Base-by-base conservation (phyloP, 75 land plant species). In the Isoetes taiwanensis region DNA sequence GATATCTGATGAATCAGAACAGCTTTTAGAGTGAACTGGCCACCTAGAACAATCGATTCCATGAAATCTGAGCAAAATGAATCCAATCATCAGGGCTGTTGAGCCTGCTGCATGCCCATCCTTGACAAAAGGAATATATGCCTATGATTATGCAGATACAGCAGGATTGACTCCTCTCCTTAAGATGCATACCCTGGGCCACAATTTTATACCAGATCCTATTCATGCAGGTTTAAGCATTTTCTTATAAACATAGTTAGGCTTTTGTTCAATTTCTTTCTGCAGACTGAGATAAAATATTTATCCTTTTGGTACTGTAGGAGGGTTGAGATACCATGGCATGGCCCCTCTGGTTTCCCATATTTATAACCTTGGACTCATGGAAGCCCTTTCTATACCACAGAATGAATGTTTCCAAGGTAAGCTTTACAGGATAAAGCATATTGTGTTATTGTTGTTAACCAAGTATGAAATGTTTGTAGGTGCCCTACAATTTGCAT, bases 181-280 rank as follows among this genome's bases (percentile, higher is more conserved):
- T 74, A 89, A 89, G 73, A 89, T 89, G 96, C 96, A 89, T 41
- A 82, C 96, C 14, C 91, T 89, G 40, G 96, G 96, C 3, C 96
- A 89, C 64, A 83, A 85, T 54, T 89, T 89, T 59, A 65, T 89
- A 53, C 96, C 96, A 30, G 96, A 89, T 31, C 96, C 96, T n/a
- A 89, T 89, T 40, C 96, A 89, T 71, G 91, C 96, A 61, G 95
- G 95, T 81, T n/a, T n/a, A n/a, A n/a, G n/a, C n/a, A n/a, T n/a
- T n/a, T n/a, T n/a, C n/a, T n/a, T n/a, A n/a, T n/a, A n/a, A n/a
- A n/a, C n/a, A n/a, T n/a, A n/a, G n/a, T n/a, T n/a, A n/a, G n/a
- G n/a, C n/a, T n/a, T n/a, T n/a, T n/a, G n/a, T n/a, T n/a, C n/a
- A n/a, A n/a, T n/a, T n/a, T n/a, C n/a, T n/a, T n/a, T n/a, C n/a